Conservation (phyloP, 2,329 filamentous ascomycete species). For the Ceratocystis papillata region DNA sequence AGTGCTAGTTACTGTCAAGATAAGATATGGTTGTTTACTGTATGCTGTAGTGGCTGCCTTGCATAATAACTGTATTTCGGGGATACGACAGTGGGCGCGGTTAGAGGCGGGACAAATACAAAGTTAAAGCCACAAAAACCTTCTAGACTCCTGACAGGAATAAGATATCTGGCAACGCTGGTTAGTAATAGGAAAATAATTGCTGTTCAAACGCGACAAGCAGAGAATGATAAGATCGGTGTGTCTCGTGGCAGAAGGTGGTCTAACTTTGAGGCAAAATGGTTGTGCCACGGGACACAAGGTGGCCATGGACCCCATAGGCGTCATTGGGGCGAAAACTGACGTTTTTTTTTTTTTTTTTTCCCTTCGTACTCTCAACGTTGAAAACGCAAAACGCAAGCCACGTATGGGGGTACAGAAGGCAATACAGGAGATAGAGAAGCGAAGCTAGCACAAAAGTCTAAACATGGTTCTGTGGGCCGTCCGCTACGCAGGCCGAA, state of each 20-base stretch:
- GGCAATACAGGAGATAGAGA: too few species aligned
- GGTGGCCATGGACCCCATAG: not conserved
- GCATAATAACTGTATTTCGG: too few species aligned
- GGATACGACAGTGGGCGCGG: too few species aligned
- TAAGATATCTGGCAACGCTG: not conserved
- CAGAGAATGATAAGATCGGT: not conserved
- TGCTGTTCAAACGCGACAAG: not conserved
- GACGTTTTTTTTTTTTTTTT: constrained; percentile 14
- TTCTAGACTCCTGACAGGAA: not conserved
- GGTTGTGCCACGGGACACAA: constrained; percentile 8
- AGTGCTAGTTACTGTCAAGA: too few species aligned
- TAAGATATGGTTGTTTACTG: too few species aligned
- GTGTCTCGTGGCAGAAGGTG: not conserved
- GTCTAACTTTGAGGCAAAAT: not conserved
- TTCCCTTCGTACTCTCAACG: not conserved
- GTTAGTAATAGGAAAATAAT: not conserved
- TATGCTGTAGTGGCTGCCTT: too few species aligned
- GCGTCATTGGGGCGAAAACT: constrained; percentile 3
- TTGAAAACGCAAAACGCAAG: too few species aligned
- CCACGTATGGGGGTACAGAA: too few species aligned
- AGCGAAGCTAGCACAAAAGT: too few species aligned
- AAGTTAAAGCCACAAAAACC: not conserved
- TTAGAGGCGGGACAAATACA: not conserved
- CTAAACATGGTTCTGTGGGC: too few species aligned
- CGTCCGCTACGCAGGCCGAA: too few species aligned